Evolutionary conservation across 352 stramenopile species (phyloP).

Genomic region (Elongisporangium anandrum): DNA sequence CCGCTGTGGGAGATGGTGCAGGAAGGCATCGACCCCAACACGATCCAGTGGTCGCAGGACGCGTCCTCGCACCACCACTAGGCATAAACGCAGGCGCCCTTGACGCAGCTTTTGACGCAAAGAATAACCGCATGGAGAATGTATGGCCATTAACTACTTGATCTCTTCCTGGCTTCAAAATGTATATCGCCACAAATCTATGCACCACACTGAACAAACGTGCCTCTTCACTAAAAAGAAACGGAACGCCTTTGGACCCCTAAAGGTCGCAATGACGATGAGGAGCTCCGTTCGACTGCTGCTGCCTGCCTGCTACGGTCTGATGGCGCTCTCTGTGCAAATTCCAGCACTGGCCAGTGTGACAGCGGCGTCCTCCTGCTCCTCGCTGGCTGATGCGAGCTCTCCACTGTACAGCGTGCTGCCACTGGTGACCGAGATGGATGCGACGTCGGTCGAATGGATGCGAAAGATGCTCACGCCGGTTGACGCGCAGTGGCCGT

Average conservation of each 20-base stretch:
- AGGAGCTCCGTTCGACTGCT: not conserved
- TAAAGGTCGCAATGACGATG: not conserved
- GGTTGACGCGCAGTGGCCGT: constrained; percentile 24
- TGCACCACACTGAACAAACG: not conserved
- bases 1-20: constrained; percentile 99
- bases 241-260: not conserved
- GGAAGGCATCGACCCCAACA: constrained; percentile 99
- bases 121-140: not conserved
- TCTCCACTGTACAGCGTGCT: constrained; percentile 16
- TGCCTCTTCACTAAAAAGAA: not conserved
- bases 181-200: not conserved
- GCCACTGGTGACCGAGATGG: constrained; percentile 17
- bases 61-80: constrained; percentile 42
- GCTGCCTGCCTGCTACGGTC: not conserved
- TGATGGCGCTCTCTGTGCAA: not conserved
- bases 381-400: constrained; percentile 11
- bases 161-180: too few species aligned
- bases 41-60: constrained; percentile 99
- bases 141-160: too few species aligned
- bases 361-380: constrained; percentile 90
- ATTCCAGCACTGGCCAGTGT: constrained; percentile 97
- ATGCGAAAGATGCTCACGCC: constrained; percentile 25
- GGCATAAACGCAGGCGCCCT: not conserved
- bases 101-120: not conserved
- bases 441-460: constrained; percentile 19